Base-by-base conservation (phyloP, 2,329 filamentous ascomycete genomes). In the Arthrobotrys musiformis region DNA sequence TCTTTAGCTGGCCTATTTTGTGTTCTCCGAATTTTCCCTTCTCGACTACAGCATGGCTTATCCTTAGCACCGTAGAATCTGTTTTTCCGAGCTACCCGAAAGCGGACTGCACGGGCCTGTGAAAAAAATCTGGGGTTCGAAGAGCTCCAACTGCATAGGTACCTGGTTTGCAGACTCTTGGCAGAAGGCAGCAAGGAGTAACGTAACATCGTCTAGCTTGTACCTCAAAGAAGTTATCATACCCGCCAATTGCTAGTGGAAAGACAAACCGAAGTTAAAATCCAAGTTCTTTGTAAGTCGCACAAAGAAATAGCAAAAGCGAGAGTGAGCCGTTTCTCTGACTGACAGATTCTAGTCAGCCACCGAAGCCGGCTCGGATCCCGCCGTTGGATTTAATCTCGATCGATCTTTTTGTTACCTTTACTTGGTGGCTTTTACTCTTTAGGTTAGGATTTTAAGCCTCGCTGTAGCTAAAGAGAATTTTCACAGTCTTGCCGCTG, bases 121-220 rank as follows among this genome's bases (percentile, higher is more conserved):
- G 17, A 52, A 54, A 52, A 54, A 58, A 58, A 40, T 48, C 52
- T 54, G 17, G 54, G 46, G 56, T 56, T 28, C 48, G n/a, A 35
- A 13, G 67, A 70, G 67, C 67, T 70, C 67, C 42, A 70, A 28
- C 48, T 62, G 42, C 66, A 56, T 28, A 33, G 52, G 40, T 60
- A 50, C 40, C 37, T 42, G 52, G 54, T 52, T 60, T 33, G 50
- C 26, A 37, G 30, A 22, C n/a, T 46, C 60, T 52, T 66, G 60
- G 60, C 63, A 56, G 42, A 62, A 75, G 70, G 70, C 63, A 75
- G 48, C 50, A 56, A 75, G 13, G 44, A 58, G 70, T 75, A 75
- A 75, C 63, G 63, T 75, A 75, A 63, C 63, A 75, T 75, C 63
- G 61, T 52, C 22, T 60, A 66, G 52, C 17, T 70, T 63, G 37